Evolutionary conservation across 768 basidiomycete species (phyloP).

Genomic region (Termitomyces titanicus): DNA sequence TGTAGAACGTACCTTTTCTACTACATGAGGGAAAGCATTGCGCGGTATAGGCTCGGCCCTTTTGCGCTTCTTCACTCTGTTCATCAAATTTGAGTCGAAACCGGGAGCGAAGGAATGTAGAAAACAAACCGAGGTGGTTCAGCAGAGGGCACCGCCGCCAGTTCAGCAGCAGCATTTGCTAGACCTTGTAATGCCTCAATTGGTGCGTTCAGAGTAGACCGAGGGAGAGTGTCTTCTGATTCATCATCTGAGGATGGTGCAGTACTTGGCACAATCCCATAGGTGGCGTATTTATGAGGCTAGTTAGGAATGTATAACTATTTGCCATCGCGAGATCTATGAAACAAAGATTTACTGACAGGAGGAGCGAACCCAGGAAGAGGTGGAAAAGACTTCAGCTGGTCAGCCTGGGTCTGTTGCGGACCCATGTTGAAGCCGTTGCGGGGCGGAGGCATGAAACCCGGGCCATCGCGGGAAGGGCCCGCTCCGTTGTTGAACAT

Average conservation of each 20-base stretch:
- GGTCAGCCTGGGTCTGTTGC: slow-evolving; percentile 28
- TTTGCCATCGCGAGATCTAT: slow-evolving; percentile 2
- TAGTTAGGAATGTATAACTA: slow-evolving; percentile 44
- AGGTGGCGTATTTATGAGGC: slow-evolving; percentile 89
- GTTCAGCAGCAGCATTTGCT: slow-evolving; percentile 94
- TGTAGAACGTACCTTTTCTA: slow-evolving; percentile 78
- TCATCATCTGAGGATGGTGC: slow-evolving; percentile 88
- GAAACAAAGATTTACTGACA: slow-evolving; percentile 37
- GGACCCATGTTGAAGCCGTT: slow-evolving; percentile 37
- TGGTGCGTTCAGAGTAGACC: slow-evolving; percentile 82
- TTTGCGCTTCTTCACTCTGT: slow-evolving; percentile 80
- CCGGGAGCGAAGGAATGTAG: background rate
- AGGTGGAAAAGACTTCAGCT: slow-evolving; percentile 63
- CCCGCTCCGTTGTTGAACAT: slow-evolving; percentile 30
- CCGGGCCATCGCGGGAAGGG: slow-evolving; percentile 26
- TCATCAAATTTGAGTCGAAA: slow-evolving; percentile 8
- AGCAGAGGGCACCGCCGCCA: slow-evolving; percentile 74
- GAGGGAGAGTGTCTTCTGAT: slow-evolving; percentile 84
- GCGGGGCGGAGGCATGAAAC: slow-evolving; percentile 31
- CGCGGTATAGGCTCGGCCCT: slow-evolving; percentile 78
- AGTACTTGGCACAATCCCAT: slow-evolving; percentile 84
- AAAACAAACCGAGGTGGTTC: slow-evolving; percentile 53
- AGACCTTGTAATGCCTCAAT: slow-evolving; percentile 93
- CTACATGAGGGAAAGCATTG: slow-evolving; percentile 85
- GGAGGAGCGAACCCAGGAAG: slow-evolving; percentile 91